Conservation (phyloP, 306 rosid genomes). For the Amphicarpaea edgeworthii region DNA sequence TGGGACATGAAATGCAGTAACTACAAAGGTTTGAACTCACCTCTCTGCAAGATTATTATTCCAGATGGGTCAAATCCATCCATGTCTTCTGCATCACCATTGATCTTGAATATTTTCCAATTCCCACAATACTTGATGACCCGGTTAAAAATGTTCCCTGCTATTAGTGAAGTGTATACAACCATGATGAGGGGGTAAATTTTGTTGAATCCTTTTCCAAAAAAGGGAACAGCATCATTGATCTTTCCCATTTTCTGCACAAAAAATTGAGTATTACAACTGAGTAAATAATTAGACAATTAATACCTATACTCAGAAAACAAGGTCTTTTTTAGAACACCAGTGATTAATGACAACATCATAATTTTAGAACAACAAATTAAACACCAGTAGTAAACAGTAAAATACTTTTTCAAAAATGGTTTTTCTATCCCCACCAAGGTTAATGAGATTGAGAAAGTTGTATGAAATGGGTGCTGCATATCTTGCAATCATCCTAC, state of each 20-base stretch:
- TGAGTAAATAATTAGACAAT: not conserved
- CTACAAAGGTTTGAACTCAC: conserved; percentile 48
- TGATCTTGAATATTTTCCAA: conserved; percentile 74
- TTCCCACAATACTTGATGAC: conserved; percentile 74
- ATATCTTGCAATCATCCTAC: conserved; percentile 96
- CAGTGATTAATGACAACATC: conserved; percentile 17
- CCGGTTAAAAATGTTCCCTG: conserved; percentile 77
- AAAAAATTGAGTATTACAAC: conserved; percentile 34
- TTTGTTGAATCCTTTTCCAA: conserved; percentile 85
- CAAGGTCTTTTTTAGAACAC: not conserved
- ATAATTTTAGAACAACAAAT: conserved; percentile 28
- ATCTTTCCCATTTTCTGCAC: conserved; percentile 95
- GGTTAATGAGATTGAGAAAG: conserved; percentile 91
- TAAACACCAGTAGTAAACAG: conserved; percentile 23
- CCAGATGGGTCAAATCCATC: conserved; percentile 96
- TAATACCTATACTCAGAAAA: not conserved
- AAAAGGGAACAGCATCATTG: conserved; percentile 91
- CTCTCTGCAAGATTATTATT: conserved; percentile 82
- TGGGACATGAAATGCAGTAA: not conserved
- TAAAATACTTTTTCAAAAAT: conserved; percentile 77
- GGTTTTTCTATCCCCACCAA: conserved; percentile 61
- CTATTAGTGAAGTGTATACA: conserved; percentile 82
- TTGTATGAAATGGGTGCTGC: conserved; percentile 96
- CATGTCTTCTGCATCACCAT: conserved; percentile 75
- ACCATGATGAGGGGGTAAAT: conserved; percentile 96